Percentiles rank a stretch among this genome's conserved stretches.
These are phyloP conservation scores for Zasmidium angulare DNA, from an alignment of 2,329 filamentous ascomycete genomes.

Conservation along the genomic window DNA sequence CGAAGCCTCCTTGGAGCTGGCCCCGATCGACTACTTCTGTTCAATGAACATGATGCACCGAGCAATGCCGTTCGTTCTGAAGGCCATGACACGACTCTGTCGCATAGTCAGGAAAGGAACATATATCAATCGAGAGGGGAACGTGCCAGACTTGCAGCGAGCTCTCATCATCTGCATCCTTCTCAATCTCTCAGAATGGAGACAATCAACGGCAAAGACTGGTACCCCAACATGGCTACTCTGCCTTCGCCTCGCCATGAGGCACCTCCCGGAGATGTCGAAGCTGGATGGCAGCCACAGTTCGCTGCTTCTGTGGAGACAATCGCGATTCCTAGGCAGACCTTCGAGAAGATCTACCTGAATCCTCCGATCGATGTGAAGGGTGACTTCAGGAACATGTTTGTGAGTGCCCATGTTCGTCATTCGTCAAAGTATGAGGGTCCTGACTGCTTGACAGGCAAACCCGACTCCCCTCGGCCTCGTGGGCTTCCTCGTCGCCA, in stretches of 20 bases:
- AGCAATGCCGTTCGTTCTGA: background rate
- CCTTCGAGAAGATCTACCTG: conserved; percentile 13
- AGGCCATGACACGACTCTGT: background rate
- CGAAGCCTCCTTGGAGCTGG: background rate
- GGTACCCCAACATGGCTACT: background rate
- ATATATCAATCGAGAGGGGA: background rate
- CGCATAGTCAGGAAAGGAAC: background rate
- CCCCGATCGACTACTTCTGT: background rate
- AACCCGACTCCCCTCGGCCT: conserved; percentile 13
- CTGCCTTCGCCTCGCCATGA: background rate
- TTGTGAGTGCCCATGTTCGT: background rate
- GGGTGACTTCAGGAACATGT: conserved; percentile 7
- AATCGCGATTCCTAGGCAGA: conserved; percentile 6
- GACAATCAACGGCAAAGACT: background rate
- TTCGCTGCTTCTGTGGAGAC: background rate
- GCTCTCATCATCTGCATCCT: background rate
- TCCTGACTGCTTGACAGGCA: background rate
- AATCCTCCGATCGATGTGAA: conserved; percentile 10
- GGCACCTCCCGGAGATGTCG: background rate
- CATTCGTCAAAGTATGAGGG: background rate
- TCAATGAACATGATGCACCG: background rate
- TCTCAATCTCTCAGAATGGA: background rate
- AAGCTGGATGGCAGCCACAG: background rate
- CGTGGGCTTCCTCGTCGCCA: conserved; percentile 11
- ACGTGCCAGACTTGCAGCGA: no score